Evolutionary conservation across 2,329 filamentous ascomycete species (phyloP).

Genomic region (Pezicula carpinea): DNA sequence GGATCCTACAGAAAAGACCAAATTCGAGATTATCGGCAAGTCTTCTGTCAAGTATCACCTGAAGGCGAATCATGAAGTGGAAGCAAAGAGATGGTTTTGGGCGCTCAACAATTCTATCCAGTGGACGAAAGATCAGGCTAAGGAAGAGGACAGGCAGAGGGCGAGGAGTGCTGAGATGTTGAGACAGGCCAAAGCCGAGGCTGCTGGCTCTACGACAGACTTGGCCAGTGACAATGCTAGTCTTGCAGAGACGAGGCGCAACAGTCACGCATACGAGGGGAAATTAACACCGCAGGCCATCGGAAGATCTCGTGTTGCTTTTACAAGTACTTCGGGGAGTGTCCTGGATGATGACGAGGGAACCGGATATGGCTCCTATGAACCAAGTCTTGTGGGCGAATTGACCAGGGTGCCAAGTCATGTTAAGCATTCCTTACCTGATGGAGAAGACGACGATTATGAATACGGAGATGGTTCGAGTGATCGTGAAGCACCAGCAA

Average conservation of each 20-base stretch:
- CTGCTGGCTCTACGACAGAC: conserved; percentile 38
- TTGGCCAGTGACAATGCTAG: conserved; percentile 18
- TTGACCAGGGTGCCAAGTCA: conserved; percentile 22
- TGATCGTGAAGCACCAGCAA: conserved; percentile 68
- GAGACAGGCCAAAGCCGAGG: conserved; percentile 75
- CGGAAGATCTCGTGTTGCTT: conserved; percentile 17
- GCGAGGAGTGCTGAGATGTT: conserved; percentile 71
- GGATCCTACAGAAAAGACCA: conserved; percentile 95
- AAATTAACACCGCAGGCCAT: not conserved
- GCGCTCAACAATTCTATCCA: conserved; percentile 98
- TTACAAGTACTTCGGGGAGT: conserved; percentile 32
- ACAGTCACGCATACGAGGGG: conserved; percentile 28
- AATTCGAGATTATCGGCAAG: conserved; percentile 96
- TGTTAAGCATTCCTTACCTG: conserved; percentile 6
- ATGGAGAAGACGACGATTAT: conserved; percentile 60
- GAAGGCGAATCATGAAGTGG: conserved; percentile 96
- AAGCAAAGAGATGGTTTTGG: conserved; percentile 99
- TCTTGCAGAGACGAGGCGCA: conserved; percentile 35
- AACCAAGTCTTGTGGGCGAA: conserved; percentile 46
- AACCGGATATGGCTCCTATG: conserved; percentile 48
- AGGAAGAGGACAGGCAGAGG: conserved; percentile 77
- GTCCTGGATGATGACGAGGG: conserved; percentile 47
- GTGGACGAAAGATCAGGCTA: conserved; percentile 95
- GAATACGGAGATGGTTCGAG: conserved; percentile 79
- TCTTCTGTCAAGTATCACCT: conserved; percentile 98